Conservation (phyloP, 306 rosid species). For the Benincasa hispida region DNA sequence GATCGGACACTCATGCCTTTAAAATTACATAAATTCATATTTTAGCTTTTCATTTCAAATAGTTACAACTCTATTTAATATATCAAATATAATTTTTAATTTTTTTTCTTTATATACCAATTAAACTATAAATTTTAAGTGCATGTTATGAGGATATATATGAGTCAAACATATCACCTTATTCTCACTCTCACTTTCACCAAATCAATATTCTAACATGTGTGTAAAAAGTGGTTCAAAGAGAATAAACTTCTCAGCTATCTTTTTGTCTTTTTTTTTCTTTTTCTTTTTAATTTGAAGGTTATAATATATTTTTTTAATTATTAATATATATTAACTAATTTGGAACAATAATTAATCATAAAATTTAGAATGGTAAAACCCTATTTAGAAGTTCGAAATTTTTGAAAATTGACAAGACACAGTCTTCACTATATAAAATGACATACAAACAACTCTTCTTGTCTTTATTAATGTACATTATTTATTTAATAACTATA, state of each 20-base stretch:
- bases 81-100: no score
- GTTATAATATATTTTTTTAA: no score
- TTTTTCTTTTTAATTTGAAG: no score
- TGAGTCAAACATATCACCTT: background rate
- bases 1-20: no score
- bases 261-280: background rate
- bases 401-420: background rate
- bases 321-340: no score
- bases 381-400: background rate
- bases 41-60: no score
- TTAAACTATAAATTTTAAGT: no score
- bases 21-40: no score
- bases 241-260: background rate
- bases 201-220: background rate
- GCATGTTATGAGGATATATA: no score
- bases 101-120: no score
- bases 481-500: background rate
- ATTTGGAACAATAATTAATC: background rate
- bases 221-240: background rate
- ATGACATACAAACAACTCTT: background rate
- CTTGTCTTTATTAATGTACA: background rate
- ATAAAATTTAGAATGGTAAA: background rate
- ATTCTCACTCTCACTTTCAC: background rate
- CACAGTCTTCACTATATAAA: background rate
- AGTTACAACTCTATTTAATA: no score